phyloP scores from a whole-genome alignment of 176 grass and related monocot species.

The Alloteropsis semialata region DNA sequence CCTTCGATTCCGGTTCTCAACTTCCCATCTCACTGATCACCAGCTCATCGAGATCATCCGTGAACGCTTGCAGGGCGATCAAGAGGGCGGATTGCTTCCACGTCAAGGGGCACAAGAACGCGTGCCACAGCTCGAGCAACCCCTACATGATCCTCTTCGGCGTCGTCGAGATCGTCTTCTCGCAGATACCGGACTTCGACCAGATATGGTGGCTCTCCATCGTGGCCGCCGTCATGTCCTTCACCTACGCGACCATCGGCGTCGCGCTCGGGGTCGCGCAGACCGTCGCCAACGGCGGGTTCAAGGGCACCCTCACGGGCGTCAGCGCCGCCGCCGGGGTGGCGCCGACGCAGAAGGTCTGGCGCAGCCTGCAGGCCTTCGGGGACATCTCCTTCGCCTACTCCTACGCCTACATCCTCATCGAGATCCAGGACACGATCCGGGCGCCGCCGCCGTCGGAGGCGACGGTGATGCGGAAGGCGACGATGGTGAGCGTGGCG shows the following conservation, averaged over 20 bases:
- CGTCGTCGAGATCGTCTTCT: constrained; percentile 48
- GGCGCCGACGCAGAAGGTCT: constrained; percentile 42
- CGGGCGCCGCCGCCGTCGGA: constrained; percentile 74
- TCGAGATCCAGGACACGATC: constrained; percentile 83
- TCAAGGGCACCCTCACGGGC: constrained; percentile 58
- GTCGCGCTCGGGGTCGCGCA: constrained; percentile 49
- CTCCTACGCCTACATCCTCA: constrained; percentile 61
- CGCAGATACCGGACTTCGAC: constrained; percentile 66
- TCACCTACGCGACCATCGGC: constrained; percentile 72
- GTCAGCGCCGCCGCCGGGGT: constrained; percentile 26
- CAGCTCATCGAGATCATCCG: too few species aligned
- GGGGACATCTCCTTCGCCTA: constrained; percentile 68
- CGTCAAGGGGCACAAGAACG: constrained; percentile 18
- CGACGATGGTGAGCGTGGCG: constrained; percentile 57
- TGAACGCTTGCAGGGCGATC: constrained; percentile 34
- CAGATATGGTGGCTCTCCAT: constrained; percentile 88
- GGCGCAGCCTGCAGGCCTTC: constrained; percentile 62
- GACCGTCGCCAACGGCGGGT: constrained; percentile 39
- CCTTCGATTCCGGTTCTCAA: too few species aligned
- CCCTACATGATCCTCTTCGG: constrained; percentile 69
- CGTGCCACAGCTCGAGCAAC: constrained; percentile 49
- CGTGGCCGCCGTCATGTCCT: constrained; percentile 64
- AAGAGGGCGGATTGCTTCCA: constrained; percentile 61
- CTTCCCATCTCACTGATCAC: too few species aligned
- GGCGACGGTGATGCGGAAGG: constrained; percentile 75